phyloP scores from a whole-genome alignment of 306 rosid genomes.

The Astragalus glycyphyllos region DNA sequence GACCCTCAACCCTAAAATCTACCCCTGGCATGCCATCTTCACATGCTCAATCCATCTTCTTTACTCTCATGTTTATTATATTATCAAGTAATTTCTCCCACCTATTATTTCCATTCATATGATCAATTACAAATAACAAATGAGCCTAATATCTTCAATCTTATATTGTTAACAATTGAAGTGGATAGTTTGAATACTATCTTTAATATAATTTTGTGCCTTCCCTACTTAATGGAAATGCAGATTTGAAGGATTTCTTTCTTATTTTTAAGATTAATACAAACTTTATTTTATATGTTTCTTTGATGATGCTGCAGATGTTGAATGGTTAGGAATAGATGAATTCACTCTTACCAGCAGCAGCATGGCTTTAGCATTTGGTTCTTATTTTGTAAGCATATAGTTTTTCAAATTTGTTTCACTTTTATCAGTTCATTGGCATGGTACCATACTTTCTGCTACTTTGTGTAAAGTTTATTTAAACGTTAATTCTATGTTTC shows the following conservation, averaged over 20 bases:
- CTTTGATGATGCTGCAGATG: constrained; percentile 52
- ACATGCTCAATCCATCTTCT: constrained; percentile 76
- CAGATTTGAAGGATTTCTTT: neutral
- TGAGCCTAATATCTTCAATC: neutral
- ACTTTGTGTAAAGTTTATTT: too few species aligned
- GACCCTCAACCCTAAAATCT: constrained; percentile 66
- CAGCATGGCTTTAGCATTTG: constrained; percentile 53
- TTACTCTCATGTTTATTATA: constrained; percentile 43
- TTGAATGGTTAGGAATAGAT: constrained; percentile 63
- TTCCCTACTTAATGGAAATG: neutral
- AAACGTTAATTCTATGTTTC: constrained; percentile 21
- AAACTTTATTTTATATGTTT: constrained; percentile 12
- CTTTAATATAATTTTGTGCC: too few species aligned
- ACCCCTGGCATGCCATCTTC: constrained; percentile 95
- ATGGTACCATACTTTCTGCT: too few species aligned
- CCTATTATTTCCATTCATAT: constrained; percentile 7
- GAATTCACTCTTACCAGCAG: constrained; percentile 46
- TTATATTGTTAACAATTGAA: neutral
- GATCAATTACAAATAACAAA: neutral
- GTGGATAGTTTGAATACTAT: neutral
- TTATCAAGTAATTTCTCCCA: constrained; percentile 62
- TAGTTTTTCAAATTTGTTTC: neutral
- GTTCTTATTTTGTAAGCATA: constrained; percentile 71
- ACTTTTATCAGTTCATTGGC: neutral
- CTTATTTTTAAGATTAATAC: neutral